Base-by-base conservation (phyloP, 78 protist genomes). In the Dictyostelium brefeldianum region DNA sequence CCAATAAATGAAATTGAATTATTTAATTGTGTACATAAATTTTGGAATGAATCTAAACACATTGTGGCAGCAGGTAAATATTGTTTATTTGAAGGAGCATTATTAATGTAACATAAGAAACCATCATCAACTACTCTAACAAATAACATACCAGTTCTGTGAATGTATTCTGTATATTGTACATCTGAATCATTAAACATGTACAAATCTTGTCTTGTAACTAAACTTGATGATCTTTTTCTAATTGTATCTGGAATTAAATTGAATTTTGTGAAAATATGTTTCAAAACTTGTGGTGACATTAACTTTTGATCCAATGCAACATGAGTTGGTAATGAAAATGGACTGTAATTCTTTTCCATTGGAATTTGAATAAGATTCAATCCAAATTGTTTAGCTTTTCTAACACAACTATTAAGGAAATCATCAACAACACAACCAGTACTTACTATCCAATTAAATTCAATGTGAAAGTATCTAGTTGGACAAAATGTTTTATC, bases 371-470 rank as follows among this genome's bases (percentile, higher is more conserved):
- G 96, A 5, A 84, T 78, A 15, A 94, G 80, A 0, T 74, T 59
- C 7, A 94, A 51, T 9, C 96, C 96, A 53, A 67, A 81, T 48
- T 70, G 81, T 57, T 94, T 94, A 14, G 96, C 96, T 41, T 74
- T 81, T 53, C 93, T 36, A 14, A 89, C 79, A 11, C 83, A 78
- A 43, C 57, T 71, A 54, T 70, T 57, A 11, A 94, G 31, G 57
- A 94, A 84, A 4, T 94, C 96, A 64, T 94, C 94, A 4, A 94
- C 96, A 1, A 94, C 96, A 59, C 94, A 89, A 80, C 93, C 96
- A 17, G 96, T 94, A 74, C 90, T 87, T 4, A 94, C 92, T 81
- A 94, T 62, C 96, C 96, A 94, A 36, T 78, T 83, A 43, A 87
- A 71, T 65, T 94, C 87, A 27, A 94, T 46, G 36, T 94, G 92